Base-by-base conservation (phyloP, 2,329 filamentous ascomycete species). In the Botrytis elliptica region DNA sequence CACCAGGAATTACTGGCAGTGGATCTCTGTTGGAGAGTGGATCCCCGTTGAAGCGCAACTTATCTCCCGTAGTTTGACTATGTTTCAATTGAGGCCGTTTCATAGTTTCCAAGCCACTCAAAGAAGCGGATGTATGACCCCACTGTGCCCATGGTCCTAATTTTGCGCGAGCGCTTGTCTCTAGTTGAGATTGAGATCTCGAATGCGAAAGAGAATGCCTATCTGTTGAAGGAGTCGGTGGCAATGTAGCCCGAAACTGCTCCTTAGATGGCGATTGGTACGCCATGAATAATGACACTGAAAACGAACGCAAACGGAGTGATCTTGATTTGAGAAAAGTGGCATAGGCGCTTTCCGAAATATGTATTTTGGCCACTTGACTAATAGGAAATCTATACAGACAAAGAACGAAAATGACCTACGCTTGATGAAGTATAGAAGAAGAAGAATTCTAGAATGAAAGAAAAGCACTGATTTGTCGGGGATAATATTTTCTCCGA, bases 141-240 rank as follows among this genome's bases (percentile, higher is more conserved):
- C 70, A 65, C 38, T 72, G 33, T 52, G 62, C 38, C 60, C 60
- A 72, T 36, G 70, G 46, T 22, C 49, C 70, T 42, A 69, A 57
- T n/a, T 42, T 38, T 33, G 66, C 49, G 42, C 33, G 49, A 1
- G 40, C 49, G 22, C 25, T 57, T 25, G 36, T 42, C 36, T 44
- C 36, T 33, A 52, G n/a, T 20, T 72, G 60, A 59, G 38, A 66
- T 40, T 42, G 62, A 29, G 63, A 65, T 38, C 33, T 33, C 4
- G 60, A 67, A 6, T 66, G 62, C 7, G 38, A 33, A 20, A 66
- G 60, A n/a, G n/a, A 44, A 59, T n/a, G 22, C 9, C 60, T 2
- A 25, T n/a, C 22, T 25, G 62, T 29, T 67, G 22, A 29, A 44
- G 25, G 33, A 42, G 29, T 9, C 22, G 36, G 29, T 33, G 49